phyloP scores from a whole-genome alignment of 2,329 filamentous ascomycete species.

The Aspergillus sp. region DNA sequence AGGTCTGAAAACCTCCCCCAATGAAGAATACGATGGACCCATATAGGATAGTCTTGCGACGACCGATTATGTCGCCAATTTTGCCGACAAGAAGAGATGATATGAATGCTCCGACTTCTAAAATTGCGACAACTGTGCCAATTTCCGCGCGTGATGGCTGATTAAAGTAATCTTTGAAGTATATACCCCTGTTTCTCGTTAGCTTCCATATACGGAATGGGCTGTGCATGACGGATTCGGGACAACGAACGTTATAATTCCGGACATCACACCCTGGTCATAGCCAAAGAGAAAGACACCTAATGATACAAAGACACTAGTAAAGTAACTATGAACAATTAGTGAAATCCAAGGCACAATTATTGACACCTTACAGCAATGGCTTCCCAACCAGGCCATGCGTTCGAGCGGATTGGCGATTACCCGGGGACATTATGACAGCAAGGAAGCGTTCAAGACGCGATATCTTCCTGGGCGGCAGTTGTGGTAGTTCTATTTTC shows the following conservation, averaged over 20 bases:
- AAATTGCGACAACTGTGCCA: constrained; percentile 96
- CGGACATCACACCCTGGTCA: constrained; percentile 69
- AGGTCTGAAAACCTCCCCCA: constrained; percentile 83
- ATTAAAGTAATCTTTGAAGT: constrained; percentile 91
- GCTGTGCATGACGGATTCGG: not conserved
- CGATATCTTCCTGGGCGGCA: constrained; percentile 65
- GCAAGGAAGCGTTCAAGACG: constrained; percentile 73
- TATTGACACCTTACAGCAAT: constrained; percentile 68
- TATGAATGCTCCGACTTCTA: constrained; percentile 91
- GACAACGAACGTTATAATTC: constrained; percentile 66
- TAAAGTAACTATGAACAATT: constrained; percentile 74
- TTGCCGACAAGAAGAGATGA: constrained; percentile 85
- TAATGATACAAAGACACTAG: constrained; percentile 74
- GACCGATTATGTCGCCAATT: constrained; percentile 88
- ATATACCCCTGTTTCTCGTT: constrained; percentile 67
- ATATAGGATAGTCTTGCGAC: constrained; percentile 87
- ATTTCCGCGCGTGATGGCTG: constrained; percentile 85
- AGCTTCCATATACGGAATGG: not conserved
- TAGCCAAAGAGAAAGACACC: constrained; percentile 69
- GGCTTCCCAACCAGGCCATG: constrained; percentile 96
- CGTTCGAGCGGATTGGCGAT: constrained; percentile 69
- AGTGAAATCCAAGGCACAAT: constrained; percentile 23
- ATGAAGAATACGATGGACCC: constrained; percentile 85
- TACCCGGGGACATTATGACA: constrained; percentile 81
- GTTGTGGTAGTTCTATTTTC: constrained; percentile 71